Conservation (phyloP, 306 rosid genomes). For the Castanea crenata region DNA sequence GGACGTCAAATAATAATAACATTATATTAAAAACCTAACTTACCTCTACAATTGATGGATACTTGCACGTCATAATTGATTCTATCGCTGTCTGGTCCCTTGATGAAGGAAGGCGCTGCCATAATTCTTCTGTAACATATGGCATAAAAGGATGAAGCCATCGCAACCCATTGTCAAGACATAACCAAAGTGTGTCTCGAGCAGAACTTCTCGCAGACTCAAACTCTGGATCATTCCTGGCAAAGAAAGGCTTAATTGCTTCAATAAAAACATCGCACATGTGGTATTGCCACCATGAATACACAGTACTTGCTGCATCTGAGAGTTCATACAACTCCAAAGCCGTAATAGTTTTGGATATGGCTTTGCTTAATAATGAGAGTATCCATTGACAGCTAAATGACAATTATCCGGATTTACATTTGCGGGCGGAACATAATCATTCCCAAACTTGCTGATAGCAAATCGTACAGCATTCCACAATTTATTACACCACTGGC, state of each 20-base stretch:
- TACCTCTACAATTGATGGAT: slow-evolving; percentile 76
- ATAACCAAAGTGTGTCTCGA: slow-evolving; percentile 82
- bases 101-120: slow-evolving; percentile 96
- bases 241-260: slow-evolving; percentile 84
- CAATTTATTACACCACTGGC: slow-evolving; percentile 91
- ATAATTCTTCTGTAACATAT: slow-evolving; percentile 86
- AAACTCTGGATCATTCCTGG: slow-evolving; percentile 53
- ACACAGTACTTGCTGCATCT: slow-evolving; percentile 76
- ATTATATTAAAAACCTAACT: slow-evolving; percentile 24
- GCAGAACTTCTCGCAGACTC: slow-evolving; percentile 60
- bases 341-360: too few relatives aligned
- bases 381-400: slow-evolving; percentile 89
- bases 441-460: slow-evolving; percentile 86
- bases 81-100: slow-evolving; percentile 45
- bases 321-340: slow-evolving; percentile 48
- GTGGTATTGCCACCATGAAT: slow-evolving; percentile 95
- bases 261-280: slow-evolving; percentile 96
- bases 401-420: slow-evolving; percentile 58
- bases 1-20: too few relatives aligned
- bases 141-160: slow-evolving; percentile 99
- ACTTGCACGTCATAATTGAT: slow-evolving; percentile 75
- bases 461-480: slow-evolving; percentile 96
- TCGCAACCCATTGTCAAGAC: slow-evolving; percentile 87
- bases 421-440: slow-evolving; percentile 54
- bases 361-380: too few relatives aligned